Evolutionary conservation across 1,139 yeast species (phyloP).

Genomic region (Suhomyces wounanorum): DNA sequence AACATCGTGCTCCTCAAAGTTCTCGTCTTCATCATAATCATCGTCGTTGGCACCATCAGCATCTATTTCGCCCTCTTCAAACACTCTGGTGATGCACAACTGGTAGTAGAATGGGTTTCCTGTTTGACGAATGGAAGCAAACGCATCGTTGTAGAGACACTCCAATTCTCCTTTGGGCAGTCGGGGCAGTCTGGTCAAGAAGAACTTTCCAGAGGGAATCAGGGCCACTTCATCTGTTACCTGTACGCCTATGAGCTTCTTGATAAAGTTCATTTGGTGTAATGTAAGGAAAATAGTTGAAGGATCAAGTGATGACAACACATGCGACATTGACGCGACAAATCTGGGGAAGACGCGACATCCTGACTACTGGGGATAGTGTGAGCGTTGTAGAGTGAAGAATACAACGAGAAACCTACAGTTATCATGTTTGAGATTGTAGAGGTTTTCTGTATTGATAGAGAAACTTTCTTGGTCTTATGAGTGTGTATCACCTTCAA

Average conservation of each 20-base stretch:
- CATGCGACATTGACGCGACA: conserved; percentile 4
- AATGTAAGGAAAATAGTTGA: neutral
- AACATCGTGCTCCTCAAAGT: conserved; percentile 44
- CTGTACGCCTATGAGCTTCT: conserved; percentile 63
- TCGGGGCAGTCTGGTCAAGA: conserved; percentile 67
- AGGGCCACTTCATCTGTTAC: conserved; percentile 68
- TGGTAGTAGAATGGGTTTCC: conserved; percentile 68
- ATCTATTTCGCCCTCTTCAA: conserved; percentile 63
- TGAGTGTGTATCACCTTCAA: too few relatives aligned
- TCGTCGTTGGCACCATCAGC: conserved; percentile 38
- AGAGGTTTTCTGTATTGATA: too few relatives aligned
- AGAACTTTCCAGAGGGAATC: conserved; percentile 80
- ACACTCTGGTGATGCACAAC: conserved; percentile 68
- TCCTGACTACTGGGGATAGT: neutral
- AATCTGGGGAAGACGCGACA: conserved; percentile 1
- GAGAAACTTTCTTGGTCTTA: too few relatives aligned
- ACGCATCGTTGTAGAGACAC: conserved; percentile 77
- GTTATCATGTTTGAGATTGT: too few relatives aligned
- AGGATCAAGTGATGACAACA: neutral
- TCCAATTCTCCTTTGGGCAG: conserved; percentile 89
- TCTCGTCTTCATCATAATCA: conserved; percentile 59
- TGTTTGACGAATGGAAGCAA: conserved; percentile 69
- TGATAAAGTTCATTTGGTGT: conserved; percentile 69
- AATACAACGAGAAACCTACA: too few relatives aligned
- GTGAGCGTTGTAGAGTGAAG: neutral